Conservation (phyloP, 2,329 filamentous ascomycete species). For the Trichoderma guizhouense region DNA sequence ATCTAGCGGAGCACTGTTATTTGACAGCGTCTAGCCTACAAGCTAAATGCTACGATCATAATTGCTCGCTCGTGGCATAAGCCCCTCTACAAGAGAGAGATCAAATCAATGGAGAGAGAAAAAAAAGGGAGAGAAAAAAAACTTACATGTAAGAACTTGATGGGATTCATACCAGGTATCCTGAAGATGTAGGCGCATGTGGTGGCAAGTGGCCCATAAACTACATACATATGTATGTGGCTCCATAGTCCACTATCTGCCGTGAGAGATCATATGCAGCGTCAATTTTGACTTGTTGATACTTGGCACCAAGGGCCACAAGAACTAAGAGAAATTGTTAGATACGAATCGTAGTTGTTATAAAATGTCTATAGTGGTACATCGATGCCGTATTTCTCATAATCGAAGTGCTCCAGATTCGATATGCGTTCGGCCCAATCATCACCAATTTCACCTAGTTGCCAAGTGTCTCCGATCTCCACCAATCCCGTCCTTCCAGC, state of each 20-base stretch:
- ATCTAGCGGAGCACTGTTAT: background rate
- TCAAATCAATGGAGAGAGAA: background rate
- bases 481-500: conserved; percentile 22
- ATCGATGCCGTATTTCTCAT: conserved; percentile 30
- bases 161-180: background rate
- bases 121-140: background rate
- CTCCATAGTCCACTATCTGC: background rate
- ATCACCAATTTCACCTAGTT: conserved; percentile 33
- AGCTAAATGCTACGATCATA: background rate
- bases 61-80: background rate
- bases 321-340: too few species aligned
- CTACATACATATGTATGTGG: background rate
- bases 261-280: background rate
- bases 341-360: background rate
- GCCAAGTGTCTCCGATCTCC: conserved; percentile 27
- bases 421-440: conserved; percentile 35
- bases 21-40: background rate
- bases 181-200: background rate
- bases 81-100: background rate
- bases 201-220: background rate
- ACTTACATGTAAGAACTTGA: background rate
- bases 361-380: background rate
- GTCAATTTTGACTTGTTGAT: background rate
- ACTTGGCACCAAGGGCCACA: background rate
- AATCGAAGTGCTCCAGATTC: conserved; percentile 36